Percentiles rank a stretch among this genome's conserved stretches.
These are phyloP conservation scores for Globisporangium cystogenes DNA, from an alignment of 352 stramenopile species.

Conservation along the genomic window DNA sequence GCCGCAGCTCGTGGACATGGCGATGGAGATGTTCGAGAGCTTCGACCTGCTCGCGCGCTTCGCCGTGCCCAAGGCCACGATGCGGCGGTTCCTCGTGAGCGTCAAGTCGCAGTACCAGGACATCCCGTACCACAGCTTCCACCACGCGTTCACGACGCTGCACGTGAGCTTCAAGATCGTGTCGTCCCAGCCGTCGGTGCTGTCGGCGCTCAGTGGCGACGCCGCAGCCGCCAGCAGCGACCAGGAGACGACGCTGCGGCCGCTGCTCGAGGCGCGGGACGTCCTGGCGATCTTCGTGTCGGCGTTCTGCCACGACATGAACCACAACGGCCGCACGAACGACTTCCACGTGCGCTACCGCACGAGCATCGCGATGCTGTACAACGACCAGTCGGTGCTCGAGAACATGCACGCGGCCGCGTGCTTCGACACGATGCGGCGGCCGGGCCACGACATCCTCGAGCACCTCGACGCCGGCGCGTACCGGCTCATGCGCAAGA, in stretches of 20 bases:
- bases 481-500: slow-evolving; percentile 58
- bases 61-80: slow-evolving; percentile 39
- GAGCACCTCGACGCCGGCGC: slow-evolving; percentile 25
- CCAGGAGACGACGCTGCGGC: no score
- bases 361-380: slow-evolving; percentile 74
- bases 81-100: slow-evolving; percentile 59
- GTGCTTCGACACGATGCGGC: slow-evolving; percentile 77
- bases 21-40: slow-evolving; percentile 69
- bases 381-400: slow-evolving; percentile 86
- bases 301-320: slow-evolving; percentile 85
- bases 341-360: slow-evolving; percentile 81
- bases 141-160: slow-evolving; percentile 77
- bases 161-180: slow-evolving; percentile 79
- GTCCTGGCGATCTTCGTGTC: slow-evolving; percentile 75
- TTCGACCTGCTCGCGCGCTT: slow-evolving; percentile 63
- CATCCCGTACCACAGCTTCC: slow-evolving; percentile 85
- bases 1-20: slow-evolving; percentile 58
- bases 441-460: slow-evolving; percentile 63
- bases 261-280: slow-evolving; percentile 46
- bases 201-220: no score
- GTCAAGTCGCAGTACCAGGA: slow-evolving; percentile 75
- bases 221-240: no score
- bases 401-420: slow-evolving; percentile 86
- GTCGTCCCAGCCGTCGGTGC: slow-evolving; percentile 25
- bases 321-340: slow-evolving; percentile 86